These are phyloP conservation scores for Blastomyces parvus DNA, from an alignment of 2,329 filamentous ascomycete species.

Conservation along the genomic window DNA sequence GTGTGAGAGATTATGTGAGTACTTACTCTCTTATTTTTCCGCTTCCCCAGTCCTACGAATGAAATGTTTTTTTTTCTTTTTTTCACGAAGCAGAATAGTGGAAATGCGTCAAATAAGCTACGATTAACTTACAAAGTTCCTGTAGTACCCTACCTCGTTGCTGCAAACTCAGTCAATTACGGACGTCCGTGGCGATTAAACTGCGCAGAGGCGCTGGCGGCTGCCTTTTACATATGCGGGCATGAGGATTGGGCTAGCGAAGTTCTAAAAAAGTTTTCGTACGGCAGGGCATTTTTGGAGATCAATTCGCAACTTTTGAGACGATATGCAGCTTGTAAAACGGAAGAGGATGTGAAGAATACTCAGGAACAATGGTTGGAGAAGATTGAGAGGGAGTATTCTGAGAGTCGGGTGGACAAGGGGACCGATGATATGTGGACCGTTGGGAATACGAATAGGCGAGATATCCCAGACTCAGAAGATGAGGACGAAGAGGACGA, in stretches of 20 bases:
- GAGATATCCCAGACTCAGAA: constrained; percentile 37
- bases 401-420: constrained; percentile 58
- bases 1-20: constrained; percentile 63
- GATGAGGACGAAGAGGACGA: constrained; percentile 36
- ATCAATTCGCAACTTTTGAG: constrained; percentile 80
- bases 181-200: constrained; percentile 91
- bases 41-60: background rate
- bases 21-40: background rate
- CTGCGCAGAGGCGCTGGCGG: constrained; percentile 88
- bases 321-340: constrained; percentile 72
- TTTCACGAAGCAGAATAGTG: background rate
- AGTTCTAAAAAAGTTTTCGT: constrained; percentile 74
- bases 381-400: constrained; percentile 81
- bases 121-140: background rate
- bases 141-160: constrained; percentile 82
- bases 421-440: constrained; percentile 68
- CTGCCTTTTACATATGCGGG: constrained; percentile 87
- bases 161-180: constrained; percentile 95
- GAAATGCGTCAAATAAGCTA: background rate
- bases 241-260: constrained; percentile 83
- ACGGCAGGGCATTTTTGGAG: constrained; percentile 77
- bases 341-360: constrained; percentile 73
- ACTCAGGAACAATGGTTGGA: constrained; percentile 81
- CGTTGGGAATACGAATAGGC: constrained; percentile 77
- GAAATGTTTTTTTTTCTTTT: no score